Conservation (phyloP, 257 asterid species). For the Nicotiana undulata region DNA sequence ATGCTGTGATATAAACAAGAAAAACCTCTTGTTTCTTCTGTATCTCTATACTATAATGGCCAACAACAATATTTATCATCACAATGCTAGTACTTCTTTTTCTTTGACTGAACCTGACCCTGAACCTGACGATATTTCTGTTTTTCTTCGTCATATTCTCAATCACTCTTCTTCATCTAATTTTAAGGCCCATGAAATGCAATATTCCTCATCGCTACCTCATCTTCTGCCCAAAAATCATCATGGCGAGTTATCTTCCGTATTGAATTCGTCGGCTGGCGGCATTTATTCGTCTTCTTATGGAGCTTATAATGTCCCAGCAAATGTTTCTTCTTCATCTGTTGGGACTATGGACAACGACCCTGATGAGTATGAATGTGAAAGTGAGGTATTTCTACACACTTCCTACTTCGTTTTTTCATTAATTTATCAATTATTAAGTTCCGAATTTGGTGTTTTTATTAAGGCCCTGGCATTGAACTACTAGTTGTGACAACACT, state of each 20-base stretch:
- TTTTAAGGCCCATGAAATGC: slow-evolving; percentile 3
- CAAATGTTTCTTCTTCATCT: slow-evolving; percentile 33
- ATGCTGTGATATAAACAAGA: not conserved
- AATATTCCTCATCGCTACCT: slow-evolving; percentile 1
- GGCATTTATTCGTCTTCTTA: slow-evolving; percentile 8
- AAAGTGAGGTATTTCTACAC: slow-evolving; percentile 54
- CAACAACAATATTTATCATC: slow-evolving; percentile 6
- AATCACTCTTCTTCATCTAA: slow-evolving; percentile 35
- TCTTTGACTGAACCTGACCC: slow-evolving; percentile 1
- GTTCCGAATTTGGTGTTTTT: not conserved
- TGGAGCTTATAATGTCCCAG: slow-evolving; percentile 16
- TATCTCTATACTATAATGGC: slow-evolving; percentile 31
- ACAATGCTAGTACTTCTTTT: slow-evolving; percentile 10
- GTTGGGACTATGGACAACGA: slow-evolving; percentile 43
- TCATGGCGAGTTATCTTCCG: not conserved
- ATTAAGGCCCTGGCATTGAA: not conserved
- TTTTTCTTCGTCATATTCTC: slow-evolving; percentile 58
- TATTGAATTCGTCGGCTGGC: slow-evolving; percentile 12
- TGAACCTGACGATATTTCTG: slow-evolving; percentile 61
- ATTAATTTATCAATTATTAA: not conserved
- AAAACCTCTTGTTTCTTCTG: not conserved
- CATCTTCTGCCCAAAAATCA: not conserved
- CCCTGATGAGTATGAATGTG: slow-evolving; percentile 51
- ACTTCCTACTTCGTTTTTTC: not conserved
- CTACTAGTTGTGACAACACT: not conserved